phyloP scores from a whole-genome alignment of 495 filamentous ascomycete species.

The Lasiosphaeria hispida region DNA sequence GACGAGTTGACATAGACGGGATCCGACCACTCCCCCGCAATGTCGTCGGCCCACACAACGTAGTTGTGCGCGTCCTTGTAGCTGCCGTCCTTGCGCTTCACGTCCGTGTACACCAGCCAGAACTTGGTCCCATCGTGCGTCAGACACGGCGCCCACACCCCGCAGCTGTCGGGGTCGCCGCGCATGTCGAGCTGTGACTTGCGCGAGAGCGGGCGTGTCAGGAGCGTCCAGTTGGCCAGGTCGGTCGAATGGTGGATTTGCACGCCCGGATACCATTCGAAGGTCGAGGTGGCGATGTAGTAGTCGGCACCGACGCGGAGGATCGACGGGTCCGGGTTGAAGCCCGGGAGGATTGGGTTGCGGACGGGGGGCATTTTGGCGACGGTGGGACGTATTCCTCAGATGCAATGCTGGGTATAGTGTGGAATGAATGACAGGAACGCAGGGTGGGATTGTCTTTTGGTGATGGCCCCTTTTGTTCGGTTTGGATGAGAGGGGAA shows the following conservation, averaged over 20 bases:
- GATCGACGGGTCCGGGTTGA: constrained; percentile 62
- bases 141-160: constrained; percentile 63
- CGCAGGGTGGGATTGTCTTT: background rate
- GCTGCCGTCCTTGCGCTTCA: constrained; percentile 55
- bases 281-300: constrained; percentile 62
- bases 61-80: constrained; percentile 58
- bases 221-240: constrained; percentile 57
- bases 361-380: constrained; percentile 43
- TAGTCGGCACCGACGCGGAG: constrained; percentile 56
- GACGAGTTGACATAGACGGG: constrained; percentile 53
- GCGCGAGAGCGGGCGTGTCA: constrained; percentile 58
- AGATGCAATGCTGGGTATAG: no score
- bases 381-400: background rate
- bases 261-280: constrained; percentile 61
- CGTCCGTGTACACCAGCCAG: constrained; percentile 56
- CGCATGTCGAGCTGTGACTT: constrained; percentile 62
- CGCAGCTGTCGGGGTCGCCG: constrained; percentile 55
- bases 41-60: constrained; percentile 45
- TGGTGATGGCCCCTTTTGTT: background rate
- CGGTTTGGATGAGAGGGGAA: constrained; percentile 6
- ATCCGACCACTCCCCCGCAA: constrained; percentile 56
- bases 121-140: constrained; percentile 57
- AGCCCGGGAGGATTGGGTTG: constrained; percentile 63
- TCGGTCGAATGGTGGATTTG: constrained; percentile 59
- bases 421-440: background rate